Evolutionary conservation across 768 basidiomycete species (phyloP).

Genomic region (Russula foetens): DNA sequence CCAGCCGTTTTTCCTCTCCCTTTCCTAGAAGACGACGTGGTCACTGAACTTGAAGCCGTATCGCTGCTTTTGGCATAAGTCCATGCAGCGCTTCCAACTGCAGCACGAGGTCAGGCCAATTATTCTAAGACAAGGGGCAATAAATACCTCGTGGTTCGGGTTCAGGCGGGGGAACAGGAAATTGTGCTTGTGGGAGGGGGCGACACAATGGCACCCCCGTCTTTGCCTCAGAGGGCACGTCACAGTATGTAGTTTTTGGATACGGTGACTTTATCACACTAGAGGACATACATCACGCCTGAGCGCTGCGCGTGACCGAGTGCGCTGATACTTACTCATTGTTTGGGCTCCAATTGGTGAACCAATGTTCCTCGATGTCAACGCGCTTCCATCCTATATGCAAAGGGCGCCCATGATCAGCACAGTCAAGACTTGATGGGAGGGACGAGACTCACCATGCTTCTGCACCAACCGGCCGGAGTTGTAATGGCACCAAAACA

Average conservation of each 20-base stretch:
- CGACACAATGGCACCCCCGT: constrained; percentile 36
- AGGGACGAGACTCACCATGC: constrained; percentile 28
- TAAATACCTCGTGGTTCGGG: constrained; percentile 29
- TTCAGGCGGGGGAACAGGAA: constrained; percentile 23
- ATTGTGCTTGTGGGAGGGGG: constrained; percentile 32
- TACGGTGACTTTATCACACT: constrained; percentile 34
- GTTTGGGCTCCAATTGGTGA: constrained; percentile 27
- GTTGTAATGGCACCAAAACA: constrained; percentile 35
- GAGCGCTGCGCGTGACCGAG: background rate
- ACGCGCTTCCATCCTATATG: constrained; percentile 40
- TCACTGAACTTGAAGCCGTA: background rate
- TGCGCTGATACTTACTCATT: constrained; percentile 23
- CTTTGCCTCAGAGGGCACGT: constrained; percentile 31
- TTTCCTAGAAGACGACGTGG: background rate
- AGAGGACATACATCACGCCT: background rate
- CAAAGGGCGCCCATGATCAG: background rate
- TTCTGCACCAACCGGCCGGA: constrained; percentile 38
- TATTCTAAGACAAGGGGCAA: background rate
- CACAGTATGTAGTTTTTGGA: constrained; percentile 32
- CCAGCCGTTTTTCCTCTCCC: background rate
- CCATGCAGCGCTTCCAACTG: constrained; percentile 21
- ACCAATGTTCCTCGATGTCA: constrained; percentile 37
- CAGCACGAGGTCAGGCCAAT: background rate
- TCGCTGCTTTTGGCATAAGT: constrained; percentile 3
- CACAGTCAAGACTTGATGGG: background rate